Evolutionary conservation across 2,329 filamentous ascomycete species (phyloP).

Genomic region (Colletotrichum melonis): DNA sequence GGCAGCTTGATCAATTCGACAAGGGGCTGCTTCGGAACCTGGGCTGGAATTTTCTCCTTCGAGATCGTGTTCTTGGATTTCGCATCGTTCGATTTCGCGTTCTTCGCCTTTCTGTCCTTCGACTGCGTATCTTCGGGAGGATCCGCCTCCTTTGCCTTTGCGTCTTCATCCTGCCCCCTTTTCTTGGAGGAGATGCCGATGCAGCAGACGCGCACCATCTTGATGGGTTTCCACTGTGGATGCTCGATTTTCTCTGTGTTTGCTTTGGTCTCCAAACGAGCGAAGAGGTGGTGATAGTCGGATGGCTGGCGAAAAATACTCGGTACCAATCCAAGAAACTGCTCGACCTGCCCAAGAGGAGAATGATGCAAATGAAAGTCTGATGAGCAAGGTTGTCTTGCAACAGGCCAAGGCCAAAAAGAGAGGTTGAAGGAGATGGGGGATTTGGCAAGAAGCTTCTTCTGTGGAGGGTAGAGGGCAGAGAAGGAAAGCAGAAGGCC

Average conservation of each 20-base stretch:
- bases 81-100: not conserved
- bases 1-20: conserved; percentile 11
- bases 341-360: conserved; percentile 22
- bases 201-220: conserved; percentile 22
- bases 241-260: not conserved
- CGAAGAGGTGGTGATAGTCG: conserved; percentile 25
- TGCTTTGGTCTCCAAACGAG: conserved; percentile 27
- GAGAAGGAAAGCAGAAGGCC: conserved; percentile 1
- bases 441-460: conserved; percentile 7
- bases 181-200: not conserved
- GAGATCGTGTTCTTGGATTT: no score
- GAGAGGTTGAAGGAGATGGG: conserved; percentile 13
- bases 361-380: conserved; percentile 28
- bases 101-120: not conserved
- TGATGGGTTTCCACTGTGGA: not conserved
- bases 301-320: conserved; percentile 29
- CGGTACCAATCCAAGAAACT: conserved; percentile 31
- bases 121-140: not conserved
- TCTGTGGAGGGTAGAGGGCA: conserved; percentile 7
- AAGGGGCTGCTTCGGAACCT: not conserved
- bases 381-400: conserved; percentile 9
- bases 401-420: conserved; percentile 5
- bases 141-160: not conserved
- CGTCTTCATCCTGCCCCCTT: not conserved
- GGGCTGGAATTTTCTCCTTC: not conserved